A percentile compares a stretch with the other conserved stretches of the same genome.
These are phyloP conservation scores for Penicillium vulpinum DNA, from an alignment of 2,329 filamentous ascomycete genomes.

Conservation along the genomic window DNA sequence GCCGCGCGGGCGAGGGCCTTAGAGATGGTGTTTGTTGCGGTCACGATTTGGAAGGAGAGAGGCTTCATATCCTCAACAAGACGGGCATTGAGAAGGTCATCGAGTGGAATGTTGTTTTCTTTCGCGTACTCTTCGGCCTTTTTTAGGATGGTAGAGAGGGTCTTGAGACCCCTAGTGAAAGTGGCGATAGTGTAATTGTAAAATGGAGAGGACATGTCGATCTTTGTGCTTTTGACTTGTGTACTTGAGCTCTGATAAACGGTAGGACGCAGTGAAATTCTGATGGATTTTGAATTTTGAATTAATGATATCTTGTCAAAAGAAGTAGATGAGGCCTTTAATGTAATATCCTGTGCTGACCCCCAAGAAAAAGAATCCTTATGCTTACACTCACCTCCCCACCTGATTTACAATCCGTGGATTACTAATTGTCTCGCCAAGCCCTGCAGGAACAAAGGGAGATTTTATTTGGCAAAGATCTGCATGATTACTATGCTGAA, in stretches of 20 bases:
- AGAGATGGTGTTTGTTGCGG: background rate
- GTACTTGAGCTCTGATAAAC: background rate
- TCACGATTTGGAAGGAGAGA: background rate
- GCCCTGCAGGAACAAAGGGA: background rate
- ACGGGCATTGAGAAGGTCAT: background rate
- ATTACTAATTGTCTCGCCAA: background rate
- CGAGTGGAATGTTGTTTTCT: background rate
- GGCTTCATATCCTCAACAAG: background rate
- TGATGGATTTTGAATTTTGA: background rate
- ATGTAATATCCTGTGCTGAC: background rate
- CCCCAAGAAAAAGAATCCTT: background rate
- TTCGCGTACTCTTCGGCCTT: background rate
- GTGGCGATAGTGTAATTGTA: background rate
- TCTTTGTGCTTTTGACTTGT: background rate
- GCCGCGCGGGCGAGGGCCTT: background rate
- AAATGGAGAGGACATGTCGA: background rate
- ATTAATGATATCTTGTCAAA: too few species aligned
- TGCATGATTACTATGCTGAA: background rate
- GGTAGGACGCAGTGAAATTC: background rate
- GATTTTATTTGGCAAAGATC: background rate
- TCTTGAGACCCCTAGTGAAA: background rate
- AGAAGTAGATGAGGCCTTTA: background rate
- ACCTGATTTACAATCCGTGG: background rate
- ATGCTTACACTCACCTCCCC: background rate
- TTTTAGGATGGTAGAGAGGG: background rate